These are phyloP conservation scores for Pouteria glomerata DNA, from an alignment of 148 eudicot species.

Conservation along the genomic window DNA sequence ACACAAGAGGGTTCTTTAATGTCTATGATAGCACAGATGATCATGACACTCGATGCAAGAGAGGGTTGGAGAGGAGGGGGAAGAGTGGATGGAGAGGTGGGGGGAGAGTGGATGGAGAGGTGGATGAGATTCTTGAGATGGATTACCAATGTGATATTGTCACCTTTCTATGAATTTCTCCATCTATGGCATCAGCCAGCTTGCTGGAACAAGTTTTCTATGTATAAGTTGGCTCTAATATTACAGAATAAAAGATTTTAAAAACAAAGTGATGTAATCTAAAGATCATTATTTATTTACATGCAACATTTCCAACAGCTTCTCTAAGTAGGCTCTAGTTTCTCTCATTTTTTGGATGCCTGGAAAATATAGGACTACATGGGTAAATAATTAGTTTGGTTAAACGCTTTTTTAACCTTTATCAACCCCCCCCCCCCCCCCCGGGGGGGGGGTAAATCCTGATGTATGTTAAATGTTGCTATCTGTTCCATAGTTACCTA, in stretches of 20 bases:
- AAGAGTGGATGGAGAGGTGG: not conserved
- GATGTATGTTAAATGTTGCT: constrained; percentile 3
- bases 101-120: not conserved
- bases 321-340: constrained; percentile 2
- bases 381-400: not conserved
- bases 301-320: not conserved
- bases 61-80: not conserved
- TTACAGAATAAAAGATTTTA: not conserved
- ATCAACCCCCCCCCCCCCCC: not conserved
- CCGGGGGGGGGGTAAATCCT: not conserved
- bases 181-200: not conserved
- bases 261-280: not conserved
- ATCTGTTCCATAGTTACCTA: not conserved
- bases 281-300: not conserved
- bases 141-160: not conserved
- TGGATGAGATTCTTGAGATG: not conserved
- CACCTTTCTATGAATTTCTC: not conserved
- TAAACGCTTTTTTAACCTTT: not conserved
- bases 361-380: not conserved
- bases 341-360: not conserved
- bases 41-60: not conserved
- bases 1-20: not conserved
- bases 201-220: not conserved
- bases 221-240: not conserved
- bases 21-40: not conserved